A percentile compares a stretch with the other conserved stretches of the same genome.
phyloP scores from a whole-genome alignment of 78 protist species.

The Chrysochromulina parva region DNA sequence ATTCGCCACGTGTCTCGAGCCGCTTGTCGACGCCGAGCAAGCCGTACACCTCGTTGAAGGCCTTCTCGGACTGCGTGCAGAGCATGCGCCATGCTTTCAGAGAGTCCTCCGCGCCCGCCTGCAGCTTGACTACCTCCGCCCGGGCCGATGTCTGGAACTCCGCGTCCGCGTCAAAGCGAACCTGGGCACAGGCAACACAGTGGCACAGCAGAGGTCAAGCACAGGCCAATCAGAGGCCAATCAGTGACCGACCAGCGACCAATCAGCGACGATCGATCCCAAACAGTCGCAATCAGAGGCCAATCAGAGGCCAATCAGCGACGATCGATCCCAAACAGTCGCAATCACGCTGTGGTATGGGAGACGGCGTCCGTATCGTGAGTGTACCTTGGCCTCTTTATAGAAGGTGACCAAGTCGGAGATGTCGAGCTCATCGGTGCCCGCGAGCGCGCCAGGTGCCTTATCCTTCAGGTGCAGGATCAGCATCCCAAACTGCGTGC shows the following conservation, averaged over 20 bases:
- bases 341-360: neutral
- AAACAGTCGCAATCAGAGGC: too few species aligned
- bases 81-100: conserved; percentile 73
- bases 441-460: neutral
- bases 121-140: conserved; percentile 64
- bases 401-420: conserved; percentile 56
- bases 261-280: too few species aligned
- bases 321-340: too few species aligned
- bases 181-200: neutral
- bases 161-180: conserved; percentile 72
- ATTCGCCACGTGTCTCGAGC: conserved; percentile 82
- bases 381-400: conserved; percentile 45
- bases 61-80: conserved; percentile 74
- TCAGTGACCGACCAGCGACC: too few species aligned
- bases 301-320: too few species aligned
- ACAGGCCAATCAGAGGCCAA: too few species aligned
- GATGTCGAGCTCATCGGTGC: conserved; percentile 9
- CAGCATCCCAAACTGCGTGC: conserved; percentile 92
- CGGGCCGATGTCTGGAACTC: conserved; percentile 63
- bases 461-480: conserved; percentile 31
- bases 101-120: conserved; percentile 56
- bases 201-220: too few species aligned
- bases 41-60: conserved; percentile 72
- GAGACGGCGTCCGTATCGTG: neutral
- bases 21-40: conserved; percentile 55